Base-by-base conservation (phyloP, 176 grass and related monocot species). In the Musa troglodytarum region DNA sequence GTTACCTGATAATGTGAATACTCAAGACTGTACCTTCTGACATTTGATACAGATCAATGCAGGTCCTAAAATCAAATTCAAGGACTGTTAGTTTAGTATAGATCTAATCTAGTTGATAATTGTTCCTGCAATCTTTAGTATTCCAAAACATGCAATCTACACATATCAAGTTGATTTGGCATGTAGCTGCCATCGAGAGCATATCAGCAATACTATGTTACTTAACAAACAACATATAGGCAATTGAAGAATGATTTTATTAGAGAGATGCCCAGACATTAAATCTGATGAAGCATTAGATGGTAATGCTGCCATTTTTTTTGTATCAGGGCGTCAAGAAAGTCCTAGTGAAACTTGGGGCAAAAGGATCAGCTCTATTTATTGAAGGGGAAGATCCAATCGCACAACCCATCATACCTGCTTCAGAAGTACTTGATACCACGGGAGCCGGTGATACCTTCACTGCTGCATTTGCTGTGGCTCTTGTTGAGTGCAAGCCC, bases 381-480 rank as follows among this genome's bases (percentile, higher is more conserved):
- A 76, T 87, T 2, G 88, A 99, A 86, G 95, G 91, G 76, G 79
- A 87, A 70, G 61, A 94, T 24, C 81, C 88, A 78, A 88, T 94
- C 69, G 86, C 34, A 74, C 91, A 99, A 76, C 65, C 84, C 0
- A 79, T 89, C 74, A 86, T 99, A 87, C 88, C 86, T 67, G 86
- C 88, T 19, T 65, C 84, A 64, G 67, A 91, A 83, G 91, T 94
- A 65, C 78, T 94, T 26, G 91, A 99, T 77, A 92, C 95, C 19
- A 99, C 88, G 1, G 95, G 95, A 53, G 95, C 95, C 17, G 95
- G 91, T 56, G 95, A 92, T 74, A 99, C 91, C 65, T 99, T 99
- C 81, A 94, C 95, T 68, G 92, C 95, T 59, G 95, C 95, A 72
- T 99, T 99, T 84, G 84, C 88, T 49, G 95, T 99, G 80, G 86